phyloP scores from a whole-genome alignment of 805 yeast genomes.

The Wickerhamiella sergipiensis region DNA sequence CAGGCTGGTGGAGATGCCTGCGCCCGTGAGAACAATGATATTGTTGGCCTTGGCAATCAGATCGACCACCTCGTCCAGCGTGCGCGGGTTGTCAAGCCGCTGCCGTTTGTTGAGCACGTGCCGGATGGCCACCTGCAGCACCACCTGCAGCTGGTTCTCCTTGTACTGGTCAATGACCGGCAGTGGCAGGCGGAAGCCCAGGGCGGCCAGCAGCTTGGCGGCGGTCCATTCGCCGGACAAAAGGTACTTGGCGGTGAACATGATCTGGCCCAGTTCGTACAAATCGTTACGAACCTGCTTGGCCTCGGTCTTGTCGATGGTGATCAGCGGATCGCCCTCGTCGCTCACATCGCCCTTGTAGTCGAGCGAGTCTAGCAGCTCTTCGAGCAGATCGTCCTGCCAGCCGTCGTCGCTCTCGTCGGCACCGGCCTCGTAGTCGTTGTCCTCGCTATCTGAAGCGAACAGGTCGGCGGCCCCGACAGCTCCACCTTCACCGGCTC shows the following conservation, averaged over 20 bases:
- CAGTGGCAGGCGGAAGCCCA: slow-evolving; percentile 43
- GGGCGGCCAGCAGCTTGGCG: slow-evolving; percentile 38
- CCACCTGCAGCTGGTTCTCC: slow-evolving; percentile 13
- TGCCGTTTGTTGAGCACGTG: slow-evolving; percentile 11
- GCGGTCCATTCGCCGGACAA: slow-evolving; percentile 46
- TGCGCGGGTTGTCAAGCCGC: slow-evolving; percentile 20
- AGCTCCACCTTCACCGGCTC: too few species aligned
- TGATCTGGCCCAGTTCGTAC: slow-evolving; percentile 43
- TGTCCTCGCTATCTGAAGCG: slow-evolving; percentile 12
- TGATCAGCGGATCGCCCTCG: slow-evolving; percentile 11
- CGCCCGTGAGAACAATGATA: slow-evolving; percentile 73
- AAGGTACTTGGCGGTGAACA: slow-evolving; percentile 46
- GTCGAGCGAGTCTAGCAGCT: slow-evolving; percentile 17
- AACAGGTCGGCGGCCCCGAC: too few species aligned
- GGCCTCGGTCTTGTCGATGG: slow-evolving; percentile 29
- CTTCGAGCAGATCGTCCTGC: slow-evolving; percentile 14
- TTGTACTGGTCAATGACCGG: slow-evolving; percentile 10
- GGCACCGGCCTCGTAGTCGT: slow-evolving; percentile 5
- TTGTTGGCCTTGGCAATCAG: slow-evolving; percentile 43
- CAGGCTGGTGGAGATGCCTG: slow-evolving; percentile 79
- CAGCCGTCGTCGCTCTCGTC: slow-evolving; percentile 10
- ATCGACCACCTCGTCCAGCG: slow-evolving; percentile 44
- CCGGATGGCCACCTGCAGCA: slow-evolving; percentile 16
- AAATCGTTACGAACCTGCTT: slow-evolving; percentile 38
- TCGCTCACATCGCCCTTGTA: slow-evolving; percentile 6